Evolutionary conservation across 2,329 filamentous ascomycete genomes (phyloP).

Genomic region (Coniochaeta ligniaria): DNA sequence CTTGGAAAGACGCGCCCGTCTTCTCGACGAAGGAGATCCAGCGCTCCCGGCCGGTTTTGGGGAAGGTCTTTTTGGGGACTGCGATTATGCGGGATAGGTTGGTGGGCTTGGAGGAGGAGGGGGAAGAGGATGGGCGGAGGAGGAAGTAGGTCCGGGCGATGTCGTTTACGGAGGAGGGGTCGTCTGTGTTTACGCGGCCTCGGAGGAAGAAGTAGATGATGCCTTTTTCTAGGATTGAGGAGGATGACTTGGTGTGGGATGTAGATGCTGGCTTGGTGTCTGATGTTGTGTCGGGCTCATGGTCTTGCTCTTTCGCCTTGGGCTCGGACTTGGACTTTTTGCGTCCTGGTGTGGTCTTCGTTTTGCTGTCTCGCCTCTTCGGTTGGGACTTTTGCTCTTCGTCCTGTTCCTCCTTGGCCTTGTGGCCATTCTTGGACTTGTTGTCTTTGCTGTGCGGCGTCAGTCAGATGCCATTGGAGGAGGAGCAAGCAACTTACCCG

Average conservation of each 20-base stretch:
- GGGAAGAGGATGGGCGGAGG: constrained; percentile 61
- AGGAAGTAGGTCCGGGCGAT: constrained; percentile 75
- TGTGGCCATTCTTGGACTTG: not conserved
- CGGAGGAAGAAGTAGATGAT: constrained; percentile 89
- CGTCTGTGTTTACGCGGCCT: constrained; percentile 64
- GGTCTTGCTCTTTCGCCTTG: constrained; percentile 13
- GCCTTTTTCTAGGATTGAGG: constrained; percentile 72
- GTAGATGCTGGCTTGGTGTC: constrained; percentile 12
- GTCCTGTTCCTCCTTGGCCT: constrained; percentile 7
- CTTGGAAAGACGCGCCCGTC: constrained; percentile 53
- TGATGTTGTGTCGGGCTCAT: constrained; percentile 6
- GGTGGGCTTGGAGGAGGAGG: constrained; percentile 33
- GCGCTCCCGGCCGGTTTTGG: constrained; percentile 57
- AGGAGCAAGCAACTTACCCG: not conserved
- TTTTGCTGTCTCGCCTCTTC: not conserved
- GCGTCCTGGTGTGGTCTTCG: not conserved
- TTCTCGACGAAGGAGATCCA: constrained; percentile 85
- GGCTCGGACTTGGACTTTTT: not conserved
- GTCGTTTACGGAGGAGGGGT: constrained; percentile 62
- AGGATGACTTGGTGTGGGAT: constrained; percentile 22
- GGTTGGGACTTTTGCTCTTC: not conserved
- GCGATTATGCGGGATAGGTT: constrained; percentile 68
- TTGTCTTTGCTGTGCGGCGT: not conserved
- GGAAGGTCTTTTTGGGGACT: constrained; percentile 79
- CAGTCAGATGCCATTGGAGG: not conserved